Percentiles rank a stretch among this genome's conserved stretches.
phyloP scores from a whole-genome alignment of 1,284 basidiomycete genomes.

The Fomitopsis schrenkii region DNA sequence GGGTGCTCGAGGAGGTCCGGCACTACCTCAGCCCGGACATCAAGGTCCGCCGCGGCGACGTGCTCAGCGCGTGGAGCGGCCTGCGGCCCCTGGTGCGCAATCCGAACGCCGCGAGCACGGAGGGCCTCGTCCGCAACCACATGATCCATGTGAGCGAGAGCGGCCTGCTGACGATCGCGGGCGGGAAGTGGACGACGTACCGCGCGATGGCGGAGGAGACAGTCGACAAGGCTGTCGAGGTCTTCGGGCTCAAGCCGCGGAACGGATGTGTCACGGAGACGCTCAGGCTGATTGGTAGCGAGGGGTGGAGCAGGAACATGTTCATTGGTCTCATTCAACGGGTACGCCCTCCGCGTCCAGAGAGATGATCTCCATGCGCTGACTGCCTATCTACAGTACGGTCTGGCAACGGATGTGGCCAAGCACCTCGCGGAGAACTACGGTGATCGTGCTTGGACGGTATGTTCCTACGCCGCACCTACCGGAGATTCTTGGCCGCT shows the following conservation, averaged over 20 bases:
- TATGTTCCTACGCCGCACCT: slow-evolving; percentile 77
- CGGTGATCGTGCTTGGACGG: slow-evolving; percentile 95
- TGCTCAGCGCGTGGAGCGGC: slow-evolving; percentile 94
- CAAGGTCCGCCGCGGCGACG: slow-evolving; percentile 92
- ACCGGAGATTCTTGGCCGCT: slow-evolving; percentile 84
- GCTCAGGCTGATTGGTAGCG: slow-evolving; percentile 86
- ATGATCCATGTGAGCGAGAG: slow-evolving; percentile 84
- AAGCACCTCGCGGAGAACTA: slow-evolving; percentile 92
- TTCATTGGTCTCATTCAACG: slow-evolving; percentile 95
- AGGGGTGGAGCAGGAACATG: slow-evolving; percentile 95
- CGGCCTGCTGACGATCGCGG: slow-evolving; percentile 92
- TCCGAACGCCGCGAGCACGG: slow-evolving; percentile 75
- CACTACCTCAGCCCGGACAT: slow-evolving; percentile 91
- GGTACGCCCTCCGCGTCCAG: slow-evolving; percentile 35
- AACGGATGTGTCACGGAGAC: slow-evolving; percentile 78
- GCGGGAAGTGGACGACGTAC: slow-evolving; percentile 99
- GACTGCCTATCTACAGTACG: slow-evolving; percentile 48
- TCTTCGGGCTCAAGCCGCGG: slow-evolving; percentile 63
- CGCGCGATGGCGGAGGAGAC: slow-evolving; percentile 96
- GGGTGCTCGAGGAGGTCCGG: slow-evolving; percentile 92
- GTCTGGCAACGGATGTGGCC: slow-evolving; percentile 89
- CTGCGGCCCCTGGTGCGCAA: slow-evolving; percentile 88
- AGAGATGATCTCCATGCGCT: neutral
- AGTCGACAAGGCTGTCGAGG: slow-evolving; percentile 84
- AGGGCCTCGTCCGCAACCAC: slow-evolving; percentile 92